phyloP scores from a whole-genome alignment of 2,329 filamentous ascomycete genomes.

The Teratosphaeria zuluensis region DNA sequence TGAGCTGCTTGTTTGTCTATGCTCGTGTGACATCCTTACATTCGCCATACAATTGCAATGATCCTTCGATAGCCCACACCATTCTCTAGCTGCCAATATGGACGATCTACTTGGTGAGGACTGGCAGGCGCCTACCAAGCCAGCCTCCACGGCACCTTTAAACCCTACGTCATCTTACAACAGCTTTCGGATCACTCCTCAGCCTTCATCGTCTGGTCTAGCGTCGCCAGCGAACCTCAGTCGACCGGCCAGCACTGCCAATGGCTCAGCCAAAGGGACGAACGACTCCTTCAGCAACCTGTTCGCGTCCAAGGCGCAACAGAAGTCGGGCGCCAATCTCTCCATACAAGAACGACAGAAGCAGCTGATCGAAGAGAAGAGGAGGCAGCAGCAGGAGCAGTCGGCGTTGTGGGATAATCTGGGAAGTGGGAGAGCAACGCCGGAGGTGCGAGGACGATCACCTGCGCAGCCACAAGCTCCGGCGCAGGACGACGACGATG shows the following conservation, averaged over 20 bases:
- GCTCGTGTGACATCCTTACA: background rate
- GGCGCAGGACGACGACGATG: constrained; percentile 42
- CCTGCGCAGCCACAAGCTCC: constrained; percentile 9
- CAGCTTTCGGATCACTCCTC: constrained; percentile 28
- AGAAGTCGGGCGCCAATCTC: constrained; percentile 58
- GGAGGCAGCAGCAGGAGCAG: constrained; percentile 65
- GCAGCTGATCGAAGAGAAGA: constrained; percentile 68
- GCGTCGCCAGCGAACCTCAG: constrained; percentile 18
- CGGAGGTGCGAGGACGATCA: constrained; percentile 16
- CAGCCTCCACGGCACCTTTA: constrained; percentile 13
- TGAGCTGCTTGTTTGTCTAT: background rate
- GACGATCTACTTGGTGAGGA: constrained; percentile 42
- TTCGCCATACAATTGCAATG: background rate
- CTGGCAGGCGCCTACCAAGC: constrained; percentile 30
- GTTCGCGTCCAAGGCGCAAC: constrained; percentile 49
- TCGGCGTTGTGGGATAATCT: constrained; percentile 62
- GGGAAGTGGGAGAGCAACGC: constrained; percentile 49
- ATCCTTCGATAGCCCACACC: background rate
- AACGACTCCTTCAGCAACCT: constrained; percentile 71
- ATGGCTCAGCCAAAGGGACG: constrained; percentile 41
- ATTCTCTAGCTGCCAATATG: constrained; percentile 25
- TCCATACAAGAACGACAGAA: constrained; percentile 55
- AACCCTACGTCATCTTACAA: constrained; percentile 20
- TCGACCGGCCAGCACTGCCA: constrained; percentile 31
- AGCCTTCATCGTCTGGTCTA: constrained; percentile 29